Evolutionary conservation across 768 basidiomycete genomes (phyloP), one percentile per base, ranked within the genome.

Genomic region (Xerocomellus intermedius): DNA sequence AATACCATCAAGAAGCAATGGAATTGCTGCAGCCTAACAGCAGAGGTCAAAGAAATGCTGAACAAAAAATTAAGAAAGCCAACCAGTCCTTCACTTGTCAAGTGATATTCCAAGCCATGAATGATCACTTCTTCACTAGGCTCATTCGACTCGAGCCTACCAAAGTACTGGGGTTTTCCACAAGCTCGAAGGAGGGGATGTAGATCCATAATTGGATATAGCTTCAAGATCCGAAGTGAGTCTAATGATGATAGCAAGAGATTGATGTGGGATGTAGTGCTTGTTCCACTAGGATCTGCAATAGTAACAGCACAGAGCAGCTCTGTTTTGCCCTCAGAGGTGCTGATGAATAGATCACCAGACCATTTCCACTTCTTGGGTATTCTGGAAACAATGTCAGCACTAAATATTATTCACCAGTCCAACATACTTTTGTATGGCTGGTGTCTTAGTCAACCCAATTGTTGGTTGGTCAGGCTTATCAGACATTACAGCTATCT

Each of bases 291-390:
- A 4, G 76, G 64, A 36, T 85, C 81, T 48, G 71, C 68, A 42
- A 89, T 68, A 2, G 64, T 66, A 30, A 82, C 75, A 35, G 79
- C 72, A 69, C 85, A 85, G 0, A 85, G 59, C 8, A 69, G 69
- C 51, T 82, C 76, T 26, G 74, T 66, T 22, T 69, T 68, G 21
- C 70, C 72, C 5, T 69, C 64, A 19, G 67, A 66, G 3, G 69
- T 68, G 24, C 72, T 73, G 21, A 80, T 73, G 50, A 76, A 75
- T 28, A 88, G 71, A 21, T 79, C 71, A 22, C 86, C 87, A 36
- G 75, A 71, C 87, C 88, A 89, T 58, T 75, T 82, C 82, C 82
- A 89, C 50, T 80, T 80, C 64, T 82, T 83, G 21, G 74, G 74
- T 38, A 83, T 80, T 58, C 85, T 87, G 52, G 2, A 39, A 48